Percentiles rank a stretch among this genome's conserved stretches.
Conservation (phyloP, 2,329 filamentous ascomycete species). For the Periconia macrospinosa region DNA sequence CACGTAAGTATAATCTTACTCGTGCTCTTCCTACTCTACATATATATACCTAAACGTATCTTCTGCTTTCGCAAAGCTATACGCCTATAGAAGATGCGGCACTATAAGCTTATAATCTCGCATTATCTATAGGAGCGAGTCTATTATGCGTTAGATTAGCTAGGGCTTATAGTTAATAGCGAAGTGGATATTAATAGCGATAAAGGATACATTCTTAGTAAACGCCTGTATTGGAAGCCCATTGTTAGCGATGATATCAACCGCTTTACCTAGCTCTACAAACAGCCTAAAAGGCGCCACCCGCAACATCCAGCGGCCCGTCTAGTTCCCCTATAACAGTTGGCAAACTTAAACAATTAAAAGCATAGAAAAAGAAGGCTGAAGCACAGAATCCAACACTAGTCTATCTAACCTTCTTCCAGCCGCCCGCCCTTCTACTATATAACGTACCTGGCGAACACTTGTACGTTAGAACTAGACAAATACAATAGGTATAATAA, state of each 20-base stretch:
- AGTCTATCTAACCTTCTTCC: no score
- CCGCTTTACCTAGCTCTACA: conserved; percentile 15
- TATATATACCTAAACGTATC: conserved; percentile 13
- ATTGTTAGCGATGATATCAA: conserved; percentile 10
- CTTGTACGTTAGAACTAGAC: no score
- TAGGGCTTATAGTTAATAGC: neutral
- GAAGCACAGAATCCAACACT: no score
- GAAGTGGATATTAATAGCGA: neutral
- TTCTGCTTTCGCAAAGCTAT: conserved; percentile 9
- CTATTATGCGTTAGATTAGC: neutral
- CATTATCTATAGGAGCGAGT: neutral
- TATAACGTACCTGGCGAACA: no score
- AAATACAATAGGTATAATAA: no score
- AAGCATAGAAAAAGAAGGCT: neutral
- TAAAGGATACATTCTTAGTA: conserved; percentile 5
- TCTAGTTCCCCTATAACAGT: neutral
- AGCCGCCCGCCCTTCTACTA: no score
- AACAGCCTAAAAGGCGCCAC: conserved; percentile 34
- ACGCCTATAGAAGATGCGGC: conserved; percentile 9
- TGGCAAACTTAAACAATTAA: neutral
- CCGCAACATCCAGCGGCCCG: no score
- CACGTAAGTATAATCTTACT: conserved; percentile 15
- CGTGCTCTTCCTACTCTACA: conserved; percentile 18
- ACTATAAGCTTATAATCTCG: neutral
- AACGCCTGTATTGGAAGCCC: conserved; percentile 11